Percentiles rank a stretch among this genome's conserved stretches.
Evolutionary conservation across 2,329 filamentous ascomycete genomes (phyloP).

Genomic region (Fusarium sp.): DNA sequence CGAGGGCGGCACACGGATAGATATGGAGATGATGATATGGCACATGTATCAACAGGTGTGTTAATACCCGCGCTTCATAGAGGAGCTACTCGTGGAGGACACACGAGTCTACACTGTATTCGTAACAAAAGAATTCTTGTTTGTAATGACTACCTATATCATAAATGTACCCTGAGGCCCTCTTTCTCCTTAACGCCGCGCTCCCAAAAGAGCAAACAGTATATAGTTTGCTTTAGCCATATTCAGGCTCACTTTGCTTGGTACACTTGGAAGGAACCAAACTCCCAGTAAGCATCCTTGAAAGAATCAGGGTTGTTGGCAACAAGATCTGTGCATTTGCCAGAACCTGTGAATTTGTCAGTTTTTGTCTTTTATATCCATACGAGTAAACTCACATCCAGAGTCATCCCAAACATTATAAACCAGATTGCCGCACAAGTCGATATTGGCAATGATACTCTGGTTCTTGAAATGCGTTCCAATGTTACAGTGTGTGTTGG

Average conservation of each 20-base stretch:
- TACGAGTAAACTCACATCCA: slow-evolving; percentile 51
- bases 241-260: slow-evolving; percentile 41
- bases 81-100: slow-evolving; percentile 30
- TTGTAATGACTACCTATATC: neutral
- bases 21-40: slow-evolving; percentile 9
- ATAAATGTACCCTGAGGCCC: neutral
- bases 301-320: slow-evolving; percentile 67
- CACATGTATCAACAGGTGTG: slow-evolving; percentile 36
- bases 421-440: slow-evolving; percentile 69
- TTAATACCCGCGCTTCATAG: slow-evolving; percentile 34
- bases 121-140: slow-evolving; percentile 4
- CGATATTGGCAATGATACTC: slow-evolving; percentile 74
- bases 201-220: slow-evolving; percentile 23
- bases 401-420: slow-evolving; percentile 59
- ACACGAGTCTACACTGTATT: slow-evolving; percentile 21
- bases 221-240: neutral
- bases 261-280: slow-evolving; percentile 70
- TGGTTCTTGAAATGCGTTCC: slow-evolving; percentile 70
- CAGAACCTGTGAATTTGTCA: slow-evolving; percentile 55
- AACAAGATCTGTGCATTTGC: slow-evolving; percentile 67
- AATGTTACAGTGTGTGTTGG: slow-evolving; percentile 70
- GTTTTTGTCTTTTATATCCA: neutral
- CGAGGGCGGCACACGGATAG: slow-evolving; percentile 10
- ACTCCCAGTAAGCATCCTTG: slow-evolving; percentile 72
- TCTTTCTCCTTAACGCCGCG: slow-evolving; percentile 36